These are phyloP conservation scores for Emmonsiellopsis sp. DNA, from an alignment of 2,329 filamentous ascomycete genomes.

Conservation along the genomic window DNA sequence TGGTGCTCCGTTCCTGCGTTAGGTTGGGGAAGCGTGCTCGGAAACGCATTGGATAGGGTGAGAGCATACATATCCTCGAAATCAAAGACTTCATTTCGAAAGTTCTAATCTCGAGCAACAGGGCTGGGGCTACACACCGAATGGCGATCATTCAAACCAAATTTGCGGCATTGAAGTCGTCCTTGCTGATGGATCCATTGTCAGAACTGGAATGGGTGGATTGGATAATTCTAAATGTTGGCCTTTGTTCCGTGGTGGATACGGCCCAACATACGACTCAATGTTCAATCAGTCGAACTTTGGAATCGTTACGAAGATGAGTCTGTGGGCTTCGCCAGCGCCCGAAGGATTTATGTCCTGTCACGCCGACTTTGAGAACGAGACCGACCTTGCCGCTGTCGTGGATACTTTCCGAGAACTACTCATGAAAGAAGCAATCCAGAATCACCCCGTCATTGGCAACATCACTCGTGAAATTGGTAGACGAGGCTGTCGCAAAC, in stretches of 20 bases:
- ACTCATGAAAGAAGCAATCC: background rate
- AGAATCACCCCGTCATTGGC: constrained; percentile 1
- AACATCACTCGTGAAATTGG: background rate
- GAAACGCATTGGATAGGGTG: background rate
- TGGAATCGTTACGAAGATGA: constrained; percentile 13
- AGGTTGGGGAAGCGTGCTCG: constrained; percentile 7
- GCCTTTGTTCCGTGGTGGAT: constrained; percentile 6
- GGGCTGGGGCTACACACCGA: constrained; percentile 6
- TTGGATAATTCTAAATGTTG: constrained; percentile 2
- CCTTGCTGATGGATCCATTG: constrained; percentile 54
- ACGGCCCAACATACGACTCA: constrained; percentile 8
- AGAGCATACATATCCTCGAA: background rate
- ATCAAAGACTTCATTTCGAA: background rate
- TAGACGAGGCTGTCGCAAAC: background rate
- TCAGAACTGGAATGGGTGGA: constrained; percentile 49
- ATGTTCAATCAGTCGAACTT: constrained; percentile 13
- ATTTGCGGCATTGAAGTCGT: constrained; percentile 40
- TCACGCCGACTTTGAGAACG: background rate
- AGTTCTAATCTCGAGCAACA: background rate
- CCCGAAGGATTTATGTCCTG: constrained; percentile 5
- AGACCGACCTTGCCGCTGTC: background rate
- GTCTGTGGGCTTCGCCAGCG: constrained; percentile 5
- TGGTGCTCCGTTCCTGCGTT: constrained; percentile 8
- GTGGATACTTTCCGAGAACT: constrained; percentile 2
- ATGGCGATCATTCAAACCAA: constrained; percentile 9